Conservation (phyloP, 176 grass and related monocot genomes). For the Ampelocalamus luodianensis region DNA sequence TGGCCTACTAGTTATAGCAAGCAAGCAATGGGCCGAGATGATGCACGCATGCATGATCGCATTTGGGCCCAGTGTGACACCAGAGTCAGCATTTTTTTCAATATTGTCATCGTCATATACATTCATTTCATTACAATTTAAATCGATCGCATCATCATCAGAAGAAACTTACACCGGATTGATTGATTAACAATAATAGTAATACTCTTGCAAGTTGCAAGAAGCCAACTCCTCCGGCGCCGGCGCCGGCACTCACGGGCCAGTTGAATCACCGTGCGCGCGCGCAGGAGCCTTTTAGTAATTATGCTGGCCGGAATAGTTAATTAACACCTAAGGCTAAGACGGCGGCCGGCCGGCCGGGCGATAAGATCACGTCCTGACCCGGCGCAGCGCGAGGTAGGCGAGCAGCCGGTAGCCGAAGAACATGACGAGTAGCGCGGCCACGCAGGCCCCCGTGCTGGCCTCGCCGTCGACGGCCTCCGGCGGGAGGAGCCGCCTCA, state of each 20-base stretch:
- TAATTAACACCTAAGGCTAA: constrained; percentile 27
- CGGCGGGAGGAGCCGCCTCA: neutral
- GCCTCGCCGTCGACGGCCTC: constrained; percentile 40
- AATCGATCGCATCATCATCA: constrained; percentile 2
- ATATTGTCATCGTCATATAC: neutral
- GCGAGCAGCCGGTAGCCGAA: constrained; percentile 73
- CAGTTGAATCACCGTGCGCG: neutral
- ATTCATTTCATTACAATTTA: neutral
- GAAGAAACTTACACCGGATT: neutral
- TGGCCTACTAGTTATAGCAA: too few relatives aligned
- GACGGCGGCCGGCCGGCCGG: neutral
- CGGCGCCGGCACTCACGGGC: neutral
- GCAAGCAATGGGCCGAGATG: neutral
- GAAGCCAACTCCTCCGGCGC: constrained; percentile 31
- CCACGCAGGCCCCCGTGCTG: constrained; percentile 27
- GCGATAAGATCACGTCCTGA: constrained; percentile 57
- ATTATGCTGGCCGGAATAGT: neutral
- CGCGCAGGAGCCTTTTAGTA: neutral
- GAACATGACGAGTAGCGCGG: constrained; percentile 72
- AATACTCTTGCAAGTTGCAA: constrained; percentile 33
- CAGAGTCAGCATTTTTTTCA: neutral
- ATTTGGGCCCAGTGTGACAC: neutral
- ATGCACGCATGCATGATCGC: too few relatives aligned
- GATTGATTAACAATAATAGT: neutral
- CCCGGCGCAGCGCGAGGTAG: constrained; percentile 69